These are phyloP conservation scores for Pyrrhoderma noxium DNA, from an alignment of 1,284 basidiomycete genomes.

Conservation along the genomic window DNA sequence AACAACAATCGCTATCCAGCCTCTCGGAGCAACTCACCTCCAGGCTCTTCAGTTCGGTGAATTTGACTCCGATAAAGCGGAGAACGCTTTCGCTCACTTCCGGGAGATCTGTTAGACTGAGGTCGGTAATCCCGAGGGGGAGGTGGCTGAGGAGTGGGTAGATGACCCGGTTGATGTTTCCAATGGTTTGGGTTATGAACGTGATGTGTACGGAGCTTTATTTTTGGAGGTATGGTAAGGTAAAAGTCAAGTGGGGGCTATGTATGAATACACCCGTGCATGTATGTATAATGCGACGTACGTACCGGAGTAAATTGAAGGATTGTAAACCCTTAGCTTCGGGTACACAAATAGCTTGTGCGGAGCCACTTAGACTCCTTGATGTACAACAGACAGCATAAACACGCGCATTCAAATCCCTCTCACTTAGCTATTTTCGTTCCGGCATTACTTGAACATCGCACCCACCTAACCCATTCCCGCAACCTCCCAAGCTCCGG, in stretches of 20 bases:
- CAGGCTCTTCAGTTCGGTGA: constrained; percentile 39
- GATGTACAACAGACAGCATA: not conserved
- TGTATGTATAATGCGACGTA: not conserved
- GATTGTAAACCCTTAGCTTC: constrained; percentile 7
- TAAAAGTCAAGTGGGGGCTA: no score
- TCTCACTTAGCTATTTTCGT: not conserved
- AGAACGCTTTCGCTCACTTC: constrained; percentile 46
- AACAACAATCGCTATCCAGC: constrained; percentile 49
- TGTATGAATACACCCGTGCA: no score
- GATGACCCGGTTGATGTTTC: constrained; percentile 23
- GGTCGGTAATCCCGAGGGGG: constrained; percentile 26
- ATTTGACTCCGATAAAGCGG: constrained; percentile 35
- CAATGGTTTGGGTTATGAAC: constrained; percentile 15
- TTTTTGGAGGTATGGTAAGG: no score
- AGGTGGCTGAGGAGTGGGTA: constrained; percentile 25
- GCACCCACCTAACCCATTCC: constrained; percentile 11
- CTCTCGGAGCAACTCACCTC: constrained; percentile 51
- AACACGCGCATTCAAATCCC: constrained; percentile 3
- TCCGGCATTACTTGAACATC: not conserved
- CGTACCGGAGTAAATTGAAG: constrained; percentile 12
- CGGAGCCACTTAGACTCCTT: constrained; percentile 11
- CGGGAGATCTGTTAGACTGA: constrained; percentile 46
- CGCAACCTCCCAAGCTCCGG: constrained; percentile 8
- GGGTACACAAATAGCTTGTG: constrained; percentile 11
- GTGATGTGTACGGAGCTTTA: constrained; percentile 10